Base-by-base conservation (phyloP, 495 filamentous ascomycete genomes). In the Aspergillus bridgeri region DNA sequence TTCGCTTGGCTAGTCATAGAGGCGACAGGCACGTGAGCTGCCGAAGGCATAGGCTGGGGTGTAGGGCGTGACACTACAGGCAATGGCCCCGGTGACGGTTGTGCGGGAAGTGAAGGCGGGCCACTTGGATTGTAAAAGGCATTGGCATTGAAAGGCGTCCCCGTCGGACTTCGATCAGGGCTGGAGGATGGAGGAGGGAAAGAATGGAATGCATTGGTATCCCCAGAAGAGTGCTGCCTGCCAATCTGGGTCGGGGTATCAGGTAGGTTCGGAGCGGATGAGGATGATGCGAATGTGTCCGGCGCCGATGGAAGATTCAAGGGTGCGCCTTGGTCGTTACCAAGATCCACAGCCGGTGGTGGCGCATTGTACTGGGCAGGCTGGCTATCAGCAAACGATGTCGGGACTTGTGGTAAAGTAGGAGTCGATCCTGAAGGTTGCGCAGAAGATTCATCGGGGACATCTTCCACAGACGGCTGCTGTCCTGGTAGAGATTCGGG, bases 381-480 rank as follows among this genome's bases (percentile, higher is more conserved):
- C 8, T 67, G 66, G 22, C 65, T 62, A 9, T 73, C 64, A 5
- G 57, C 54, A 49, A 62, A 51, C 62, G 69, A 49, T 65, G 65
- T 59, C 71, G 68, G 49, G 1, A 64, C 51, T 18, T 71, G 67
- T 51, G 77, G 69, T 27, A 69, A 68, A 20, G 71, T 48, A 18
- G 77, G 80, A 17, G 79, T 69, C 27, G 75, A 65, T 56, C 70
- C 67, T 19, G 83, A 85, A 42, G 81, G 75, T 61, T 83, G 72
- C 53, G 78, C 68, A 3, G 33, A 38, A 20, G 79, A 65, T 49
- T 81, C 81, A 48, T 83, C 80, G 8, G 72, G 70, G 6, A 76
- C 61, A 17, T 83, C 80, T 61, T 81, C 78, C 17, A 91, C 81
- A 1, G 80, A 85, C 5, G 86, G 78, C 53, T 85, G 84, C 53